These are phyloP conservation scores for Debaryomyces robertsiae DNA, from an alignment of 1,139 yeast genomes.

Conservation along the genomic window DNA sequence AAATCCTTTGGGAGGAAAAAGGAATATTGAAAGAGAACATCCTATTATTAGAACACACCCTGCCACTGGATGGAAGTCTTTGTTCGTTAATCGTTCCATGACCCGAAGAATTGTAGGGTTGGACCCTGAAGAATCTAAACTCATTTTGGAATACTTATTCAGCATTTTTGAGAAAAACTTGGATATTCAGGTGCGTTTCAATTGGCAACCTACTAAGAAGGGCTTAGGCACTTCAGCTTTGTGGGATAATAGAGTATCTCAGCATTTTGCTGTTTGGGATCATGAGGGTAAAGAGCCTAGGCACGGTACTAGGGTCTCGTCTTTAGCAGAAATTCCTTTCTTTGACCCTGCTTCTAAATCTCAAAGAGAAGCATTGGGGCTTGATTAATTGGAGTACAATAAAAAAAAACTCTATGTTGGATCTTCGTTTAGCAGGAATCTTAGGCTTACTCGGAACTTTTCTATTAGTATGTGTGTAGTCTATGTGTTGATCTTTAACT, in stretches of 20 bases:
- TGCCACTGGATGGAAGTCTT: conserved; percentile 47
- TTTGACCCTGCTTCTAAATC: conserved; percentile 54
- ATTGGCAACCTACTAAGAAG: conserved; percentile 50
- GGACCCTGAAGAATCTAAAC: conserved; percentile 33
- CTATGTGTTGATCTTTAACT: no score
- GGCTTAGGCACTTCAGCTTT: conserved; percentile 59
- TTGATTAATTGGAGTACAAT: no score
- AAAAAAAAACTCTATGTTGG: no score
- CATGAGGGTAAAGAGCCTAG: conserved; percentile 53
- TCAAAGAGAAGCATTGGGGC: conserved; percentile 56
- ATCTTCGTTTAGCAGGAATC: no score
- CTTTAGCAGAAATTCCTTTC: conserved; percentile 57
- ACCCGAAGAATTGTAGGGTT: conserved; percentile 41
- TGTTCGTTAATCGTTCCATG: conserved; percentile 41
- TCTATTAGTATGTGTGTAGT: no score
- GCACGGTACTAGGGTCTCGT: conserved; percentile 62
- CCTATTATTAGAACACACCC: conserved; percentile 46
- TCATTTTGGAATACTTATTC: conserved; percentile 37
- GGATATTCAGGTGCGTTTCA: conserved; percentile 55
- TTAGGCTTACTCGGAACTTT: no score
- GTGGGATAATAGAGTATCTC: conserved; percentile 60
- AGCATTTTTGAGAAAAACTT: conserved; percentile 36
- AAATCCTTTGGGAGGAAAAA: conserved; percentile 38
- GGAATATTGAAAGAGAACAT: conserved; percentile 40
- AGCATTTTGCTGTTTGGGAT: conserved; percentile 55